Percentiles rank a stretch among this genome's conserved stretches.
These are phyloP conservation scores for Annulohypoxylon bovei DNA, from an alignment of 495 filamentous ascomycete species.

Conservation along the genomic window DNA sequence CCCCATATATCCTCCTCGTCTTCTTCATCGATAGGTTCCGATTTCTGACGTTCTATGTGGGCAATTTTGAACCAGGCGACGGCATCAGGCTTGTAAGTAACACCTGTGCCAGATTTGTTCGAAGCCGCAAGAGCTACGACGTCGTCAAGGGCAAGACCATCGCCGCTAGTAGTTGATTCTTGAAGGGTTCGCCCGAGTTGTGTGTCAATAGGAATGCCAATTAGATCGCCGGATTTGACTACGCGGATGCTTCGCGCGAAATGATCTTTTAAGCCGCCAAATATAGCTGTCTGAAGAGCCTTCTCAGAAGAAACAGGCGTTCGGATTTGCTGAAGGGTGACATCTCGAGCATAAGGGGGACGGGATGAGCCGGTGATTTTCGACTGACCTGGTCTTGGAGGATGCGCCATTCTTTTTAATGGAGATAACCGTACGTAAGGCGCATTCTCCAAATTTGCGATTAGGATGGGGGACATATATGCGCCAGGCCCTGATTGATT, in stretches of 20 bases:
- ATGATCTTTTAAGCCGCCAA: constrained; percentile 83
- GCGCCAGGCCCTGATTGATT: constrained; percentile 66
- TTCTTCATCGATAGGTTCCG: constrained; percentile 58
- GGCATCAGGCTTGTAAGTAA: constrained; percentile 58
- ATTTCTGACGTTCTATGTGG: constrained; percentile 69
- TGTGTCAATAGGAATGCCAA: constrained; percentile 87
- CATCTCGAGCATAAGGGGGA: constrained; percentile 88
- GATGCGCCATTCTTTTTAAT: constrained; percentile 59
- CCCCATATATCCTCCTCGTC: constrained; percentile 76
- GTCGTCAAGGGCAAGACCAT: constrained; percentile 75
- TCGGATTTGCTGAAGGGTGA: constrained; percentile 88
- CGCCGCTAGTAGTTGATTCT: constrained; percentile 62
- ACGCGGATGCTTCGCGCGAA: constrained; percentile 83
- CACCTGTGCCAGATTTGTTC: constrained; percentile 32
- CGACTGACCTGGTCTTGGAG: constrained; percentile 51
- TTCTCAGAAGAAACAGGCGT: constrained; percentile 89
- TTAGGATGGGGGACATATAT: constrained; percentile 84
- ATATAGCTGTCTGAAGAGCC: constrained; percentile 80
- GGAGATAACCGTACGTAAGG: constrained; percentile 78
- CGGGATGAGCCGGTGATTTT: constrained; percentile 66
- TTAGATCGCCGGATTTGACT: constrained; percentile 83
- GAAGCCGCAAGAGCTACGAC: constrained; percentile 57
- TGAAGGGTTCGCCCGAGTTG: constrained; percentile 79
- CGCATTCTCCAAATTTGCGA: constrained; percentile 81
- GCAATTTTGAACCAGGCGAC: constrained; percentile 92